Base-by-base conservation (phyloP, 2,329 filamentous ascomycete genomes). In the Neoscytalidium dimidiatum region DNA sequence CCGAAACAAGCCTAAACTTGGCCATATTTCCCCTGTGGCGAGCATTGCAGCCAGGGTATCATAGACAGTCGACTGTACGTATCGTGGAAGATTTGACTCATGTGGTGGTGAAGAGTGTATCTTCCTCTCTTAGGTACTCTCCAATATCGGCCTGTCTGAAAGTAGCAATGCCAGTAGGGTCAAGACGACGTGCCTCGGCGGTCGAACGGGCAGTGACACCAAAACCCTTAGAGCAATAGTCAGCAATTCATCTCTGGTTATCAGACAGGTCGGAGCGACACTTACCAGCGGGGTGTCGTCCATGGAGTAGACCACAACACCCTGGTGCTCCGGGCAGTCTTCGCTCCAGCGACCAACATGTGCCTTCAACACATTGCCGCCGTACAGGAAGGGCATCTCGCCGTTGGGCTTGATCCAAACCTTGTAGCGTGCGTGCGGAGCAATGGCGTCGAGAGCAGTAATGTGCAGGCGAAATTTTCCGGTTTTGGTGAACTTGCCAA, bases 331-430 rank as follows among this genome's bases (percentile, higher is more conserved):
- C 0, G 94, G 94, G 72, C 91, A 94, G 81, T 98, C 94, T 73
- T 97, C 93, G 44, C 88, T 91, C 89, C 91, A 94, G 67, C 93
- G 82, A 21, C 92, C 92, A 19, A 95, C 86, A 76, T 93, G 90
- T 33, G 90, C 90, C 78, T 92, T 92, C 70, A 96, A 87, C 61
- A 96, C 85, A 78, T 98, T 94, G 65, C 92, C 92, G 62, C 95
- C 95, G 79, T 98, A 99, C 52, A 99, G 81, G 78, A 96, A 98
- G 1, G 95, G 94, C 93, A 97, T 97, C 74, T 96, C 94, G 70
- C 95, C 95, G 80, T 98, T 98, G 66, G 89, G 86, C 80, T 96
- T 96, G 70, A 99, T 90, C 93, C 94, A 98, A 71, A 98, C 89
- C 87, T 98, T 98, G 82, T 97, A 96, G 66, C 95, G 85, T 49